A percentile compares a stretch with the other conserved stretches of the same genome.
phyloP scores from a whole-genome alignment of 441 rosid genomes.

The Metrosideros polymorpha region DNA sequence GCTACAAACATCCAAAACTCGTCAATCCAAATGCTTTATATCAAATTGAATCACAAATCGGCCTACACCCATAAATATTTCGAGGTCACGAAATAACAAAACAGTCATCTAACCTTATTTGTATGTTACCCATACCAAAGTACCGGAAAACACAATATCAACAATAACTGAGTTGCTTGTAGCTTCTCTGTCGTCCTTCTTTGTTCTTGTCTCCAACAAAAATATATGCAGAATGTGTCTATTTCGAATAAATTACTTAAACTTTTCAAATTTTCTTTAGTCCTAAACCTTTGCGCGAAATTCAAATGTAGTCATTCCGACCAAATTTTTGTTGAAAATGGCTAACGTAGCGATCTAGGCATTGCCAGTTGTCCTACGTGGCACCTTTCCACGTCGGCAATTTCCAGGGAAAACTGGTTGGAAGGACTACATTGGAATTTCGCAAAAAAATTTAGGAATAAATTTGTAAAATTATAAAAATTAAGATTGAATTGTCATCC shows the following conservation, averaged over 20 bases:
- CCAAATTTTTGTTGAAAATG: rapidly evolving
- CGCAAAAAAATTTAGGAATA: rapidly evolving
- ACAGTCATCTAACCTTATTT: not conserved
- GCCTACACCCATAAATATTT: not conserved
- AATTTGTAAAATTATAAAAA: rapidly evolving
- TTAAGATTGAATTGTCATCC: rapidly evolving
- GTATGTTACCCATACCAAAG: not conserved
- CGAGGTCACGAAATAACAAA: not conserved
- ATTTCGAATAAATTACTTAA: no score
- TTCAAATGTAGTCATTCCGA: rapidly evolving
- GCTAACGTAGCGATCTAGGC: rapidly evolving
- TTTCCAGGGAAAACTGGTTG: rapidly evolving
- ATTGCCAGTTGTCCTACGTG: rapidly evolving
- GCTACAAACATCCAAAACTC: not conserved
- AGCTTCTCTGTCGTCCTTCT: no score
- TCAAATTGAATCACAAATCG: not conserved
- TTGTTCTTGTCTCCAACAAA: not conserved
- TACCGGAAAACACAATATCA: no score
- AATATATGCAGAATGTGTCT: no score
- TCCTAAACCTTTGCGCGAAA: rapidly evolving
- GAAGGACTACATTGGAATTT: rapidly evolving
- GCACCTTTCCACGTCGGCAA: not conserved
- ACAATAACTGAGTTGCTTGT: no score
- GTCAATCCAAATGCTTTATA: not conserved
- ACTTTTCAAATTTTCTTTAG: rapidly evolving